phyloP scores from a whole-genome alignment of 257 asterid genomes.

The Misopates orontium region DNA sequence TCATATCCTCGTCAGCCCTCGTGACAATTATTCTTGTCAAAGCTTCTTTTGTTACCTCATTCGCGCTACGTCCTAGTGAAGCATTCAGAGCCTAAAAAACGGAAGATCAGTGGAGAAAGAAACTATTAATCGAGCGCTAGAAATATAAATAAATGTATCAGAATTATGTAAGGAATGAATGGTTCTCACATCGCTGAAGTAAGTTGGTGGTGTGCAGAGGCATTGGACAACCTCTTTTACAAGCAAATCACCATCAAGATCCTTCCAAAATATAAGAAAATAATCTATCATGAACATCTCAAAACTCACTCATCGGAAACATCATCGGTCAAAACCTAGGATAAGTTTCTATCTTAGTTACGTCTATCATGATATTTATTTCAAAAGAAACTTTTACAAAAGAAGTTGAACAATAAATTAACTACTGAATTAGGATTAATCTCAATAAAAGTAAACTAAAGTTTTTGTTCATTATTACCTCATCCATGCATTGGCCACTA shows the following conservation, averaged over 20 bases:
- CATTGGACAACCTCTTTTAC: conserved; percentile 60
- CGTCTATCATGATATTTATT: no score
- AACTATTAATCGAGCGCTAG: no score
- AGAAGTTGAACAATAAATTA: not conserved
- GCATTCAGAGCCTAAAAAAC: conserved; percentile 44
- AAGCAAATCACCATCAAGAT: conserved; percentile 37
- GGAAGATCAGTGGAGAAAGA: no score
- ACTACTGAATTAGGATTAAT: no score
- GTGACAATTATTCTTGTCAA: conserved; percentile 68
- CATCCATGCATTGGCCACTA: conserved; percentile 53
- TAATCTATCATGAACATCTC: not conserved
- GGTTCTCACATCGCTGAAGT: conserved; percentile 61
- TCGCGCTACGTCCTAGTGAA: conserved; percentile 48
- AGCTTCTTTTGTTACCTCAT: conserved; percentile 57
- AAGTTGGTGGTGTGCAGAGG: conserved; percentile 54
- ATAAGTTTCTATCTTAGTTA: no score
- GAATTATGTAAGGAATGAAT: no score
- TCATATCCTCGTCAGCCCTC: conserved; percentile 75
- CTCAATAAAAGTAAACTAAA: no score
- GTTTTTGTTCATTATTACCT: conserved; percentile 47
- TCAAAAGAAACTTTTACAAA: not conserved
- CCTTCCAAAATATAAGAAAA: conserved; percentile 33
- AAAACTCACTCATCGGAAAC: no score
- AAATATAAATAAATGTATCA: no score
- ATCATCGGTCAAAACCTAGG: no score